phyloP scores from a whole-genome alignment of 1,139 yeast genomes.

The Debaryomyces sp. region DNA sequence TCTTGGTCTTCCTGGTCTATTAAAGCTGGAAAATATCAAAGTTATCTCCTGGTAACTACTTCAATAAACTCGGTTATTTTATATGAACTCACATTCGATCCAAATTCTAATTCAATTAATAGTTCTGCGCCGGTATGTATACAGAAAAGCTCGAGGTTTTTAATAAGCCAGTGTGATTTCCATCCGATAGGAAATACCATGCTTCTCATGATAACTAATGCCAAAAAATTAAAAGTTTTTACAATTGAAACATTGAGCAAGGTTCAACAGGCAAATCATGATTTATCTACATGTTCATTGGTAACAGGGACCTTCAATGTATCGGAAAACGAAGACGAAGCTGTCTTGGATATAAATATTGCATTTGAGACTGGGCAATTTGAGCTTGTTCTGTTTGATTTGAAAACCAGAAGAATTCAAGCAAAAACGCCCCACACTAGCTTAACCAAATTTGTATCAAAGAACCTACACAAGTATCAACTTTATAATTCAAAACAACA shows the following conservation, averaged over 20 bases:
- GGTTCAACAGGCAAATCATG: not conserved
- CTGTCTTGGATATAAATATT: conserved; percentile 13
- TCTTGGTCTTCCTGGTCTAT: conserved; percentile 26
- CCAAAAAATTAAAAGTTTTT: conserved; percentile 10
- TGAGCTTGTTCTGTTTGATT: conserved; percentile 19
- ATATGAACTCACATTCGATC: conserved; percentile 11
- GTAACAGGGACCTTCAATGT: conserved; percentile 10
- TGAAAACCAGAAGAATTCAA: conserved; percentile 11
- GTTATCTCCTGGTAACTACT: conserved; percentile 17
- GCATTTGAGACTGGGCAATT: conserved; percentile 35
- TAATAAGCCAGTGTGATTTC: conserved; percentile 10
- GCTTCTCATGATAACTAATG: conserved; percentile 12
- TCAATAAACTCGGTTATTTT: conserved; percentile 23
- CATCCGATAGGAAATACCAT: not conserved
- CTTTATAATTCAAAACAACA: conserved; percentile 25
- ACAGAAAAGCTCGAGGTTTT: conserved; percentile 10
- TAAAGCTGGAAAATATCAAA: conserved; percentile 3
- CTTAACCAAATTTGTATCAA: conserved; percentile 22
- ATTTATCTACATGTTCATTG: conserved; percentile 4
- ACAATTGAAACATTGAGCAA: not conserved
- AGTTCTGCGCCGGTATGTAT: not conserved
- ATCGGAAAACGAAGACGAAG: not conserved
- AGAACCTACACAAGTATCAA: conserved; percentile 30
- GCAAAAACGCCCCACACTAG: conserved; percentile 15
- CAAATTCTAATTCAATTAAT: not conserved